Evolutionary conservation across 2,329 filamentous ascomycete species (phyloP).

Genomic region (Fonsecaea monophora): DNA sequence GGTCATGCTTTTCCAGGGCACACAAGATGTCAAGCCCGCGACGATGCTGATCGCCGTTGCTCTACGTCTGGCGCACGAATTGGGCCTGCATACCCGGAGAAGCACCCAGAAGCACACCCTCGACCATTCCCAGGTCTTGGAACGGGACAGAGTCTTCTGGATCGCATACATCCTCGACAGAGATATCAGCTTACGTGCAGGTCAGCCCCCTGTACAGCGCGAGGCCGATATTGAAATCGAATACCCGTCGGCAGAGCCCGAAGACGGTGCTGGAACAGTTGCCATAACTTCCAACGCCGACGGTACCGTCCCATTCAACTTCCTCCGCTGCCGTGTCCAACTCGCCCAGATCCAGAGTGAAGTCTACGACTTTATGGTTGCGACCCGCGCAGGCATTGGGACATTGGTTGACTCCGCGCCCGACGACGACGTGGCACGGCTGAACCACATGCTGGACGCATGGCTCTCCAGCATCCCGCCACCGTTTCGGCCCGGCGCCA

Average conservation of each 20-base stretch:
- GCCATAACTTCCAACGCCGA: slow-evolving; percentile 17
- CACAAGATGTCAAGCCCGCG: slow-evolving; percentile 41
- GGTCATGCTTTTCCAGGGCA: slow-evolving; percentile 42
- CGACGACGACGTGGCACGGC: slow-evolving; percentile 12
- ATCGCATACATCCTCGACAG: slow-evolving; percentile 48
- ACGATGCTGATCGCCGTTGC: slow-evolving; percentile 42
- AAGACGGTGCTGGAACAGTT: slow-evolving; percentile 19
- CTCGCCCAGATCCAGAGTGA: slow-evolving; percentile 28
- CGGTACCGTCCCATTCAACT: slow-evolving; percentile 18
- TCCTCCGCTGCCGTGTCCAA: slow-evolving; percentile 14
- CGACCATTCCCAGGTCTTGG: slow-evolving; percentile 21
- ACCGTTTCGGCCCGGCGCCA: slow-evolving; percentile 9
- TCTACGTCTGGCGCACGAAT: slow-evolving; percentile 33
- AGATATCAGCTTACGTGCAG: slow-evolving; percentile 53
- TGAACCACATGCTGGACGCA: slow-evolving; percentile 21
- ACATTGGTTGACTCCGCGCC: slow-evolving; percentile 9
- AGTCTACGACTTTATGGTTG: slow-evolving; percentile 28
- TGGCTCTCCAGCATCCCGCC: slow-evolving; percentile 14
- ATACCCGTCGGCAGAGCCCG: slow-evolving; percentile 21
- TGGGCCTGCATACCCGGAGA: slow-evolving; percentile 36
- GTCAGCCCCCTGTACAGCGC: slow-evolving; percentile 48
- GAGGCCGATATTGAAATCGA: slow-evolving; percentile 46
- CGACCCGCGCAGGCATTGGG: slow-evolving; percentile 23
- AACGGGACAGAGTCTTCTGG: slow-evolving; percentile 44
- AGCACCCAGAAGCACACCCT: slow-evolving; percentile 20